Evolutionary conservation across 2,329 filamentous ascomycete genomes (phyloP).

Genomic region (Fusarium sp.): DNA sequence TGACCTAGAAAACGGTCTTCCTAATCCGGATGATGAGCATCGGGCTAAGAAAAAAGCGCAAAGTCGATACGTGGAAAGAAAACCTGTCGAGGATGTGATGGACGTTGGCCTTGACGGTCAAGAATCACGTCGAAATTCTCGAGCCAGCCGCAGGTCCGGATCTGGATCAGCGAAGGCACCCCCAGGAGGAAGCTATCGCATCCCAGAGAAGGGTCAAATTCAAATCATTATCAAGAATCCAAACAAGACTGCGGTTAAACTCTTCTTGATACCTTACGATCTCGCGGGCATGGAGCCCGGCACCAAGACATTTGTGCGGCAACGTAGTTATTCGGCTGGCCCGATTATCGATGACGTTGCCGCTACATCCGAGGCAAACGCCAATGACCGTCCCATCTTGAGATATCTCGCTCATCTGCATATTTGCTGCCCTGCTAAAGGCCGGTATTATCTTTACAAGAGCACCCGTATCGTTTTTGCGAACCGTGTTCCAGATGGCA

Average conservation of each 20-base stretch:
- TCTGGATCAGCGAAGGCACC: conserved; percentile 71
- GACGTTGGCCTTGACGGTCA: conserved; percentile 42
- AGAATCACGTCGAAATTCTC: conserved; percentile 52
- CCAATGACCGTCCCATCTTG: conserved; percentile 76
- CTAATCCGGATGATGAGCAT: conserved; percentile 65
- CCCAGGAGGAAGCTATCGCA: conserved; percentile 91
- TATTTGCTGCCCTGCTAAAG: conserved; percentile 88
- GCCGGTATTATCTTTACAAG: conserved; percentile 91
- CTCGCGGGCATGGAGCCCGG: conserved; percentile 92
- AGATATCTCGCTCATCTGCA: conserved; percentile 94
- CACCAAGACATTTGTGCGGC: conserved; percentile 95
- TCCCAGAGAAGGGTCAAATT: conserved; percentile 92
- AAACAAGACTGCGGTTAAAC: conserved; percentile 97
- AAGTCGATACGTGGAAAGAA: conserved; percentile 60
- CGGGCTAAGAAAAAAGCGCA: conserved; percentile 66
- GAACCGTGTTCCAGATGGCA: conserved; percentile 94
- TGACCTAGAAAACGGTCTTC: conserved; percentile 86
- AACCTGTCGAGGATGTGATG: conserved; percentile 47
- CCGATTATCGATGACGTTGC: conserved; percentile 81
- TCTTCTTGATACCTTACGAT: conserved; percentile 95
- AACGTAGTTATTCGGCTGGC: conserved; percentile 91
- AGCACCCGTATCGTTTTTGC: conserved; percentile 95
- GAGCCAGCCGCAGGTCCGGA: conserved; percentile 69
- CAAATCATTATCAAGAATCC: conserved; percentile 99
- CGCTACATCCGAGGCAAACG: conserved; percentile 45